Conservation (phyloP, 1,284 basidiomycete species). For the Bjerkandera adusta region DNA sequence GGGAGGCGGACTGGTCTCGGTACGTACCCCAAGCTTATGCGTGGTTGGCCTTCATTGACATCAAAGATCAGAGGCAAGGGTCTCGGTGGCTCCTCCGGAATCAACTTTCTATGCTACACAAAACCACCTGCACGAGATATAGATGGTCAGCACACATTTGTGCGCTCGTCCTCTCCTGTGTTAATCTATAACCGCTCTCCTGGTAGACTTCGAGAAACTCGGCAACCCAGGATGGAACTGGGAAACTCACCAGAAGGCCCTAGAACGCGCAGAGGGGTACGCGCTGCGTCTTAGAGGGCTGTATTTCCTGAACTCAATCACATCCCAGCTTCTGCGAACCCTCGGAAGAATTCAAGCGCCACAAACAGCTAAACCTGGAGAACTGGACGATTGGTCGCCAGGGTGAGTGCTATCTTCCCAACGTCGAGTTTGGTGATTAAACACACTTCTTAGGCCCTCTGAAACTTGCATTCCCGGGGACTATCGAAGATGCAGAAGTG, state of each 20-base stretch:
- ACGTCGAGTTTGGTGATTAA: too few species aligned
- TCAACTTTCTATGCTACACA: slow-evolving; percentile 16
- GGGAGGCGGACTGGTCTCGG: slow-evolving; percentile 12
- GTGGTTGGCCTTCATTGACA: neutral
- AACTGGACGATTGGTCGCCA: slow-evolving; percentile 14
- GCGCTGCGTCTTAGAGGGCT: neutral
- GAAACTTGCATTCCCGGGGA: slow-evolving; percentile 5
- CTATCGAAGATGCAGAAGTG: slow-evolving; percentile 12
- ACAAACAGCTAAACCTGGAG: slow-evolving; percentile 14
- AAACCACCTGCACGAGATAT: slow-evolving; percentile 14
- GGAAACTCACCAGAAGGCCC: slow-evolving; percentile 8
- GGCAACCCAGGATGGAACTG: slow-evolving; percentile 20
- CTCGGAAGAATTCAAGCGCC: slow-evolving; percentile 9
- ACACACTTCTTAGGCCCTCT: slow-evolving; percentile 4
- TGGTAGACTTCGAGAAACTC: slow-evolving; percentile 14
- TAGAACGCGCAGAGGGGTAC: slow-evolving; percentile 13
- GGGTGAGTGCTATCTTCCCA: neutral
- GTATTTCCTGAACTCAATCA: neutral
- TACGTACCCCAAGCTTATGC: neutral
- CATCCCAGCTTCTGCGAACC: slow-evolving; percentile 17
- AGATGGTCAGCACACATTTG: slow-evolving; percentile 7
- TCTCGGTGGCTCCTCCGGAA: slow-evolving; percentile 13
- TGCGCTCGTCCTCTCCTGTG: neutral
- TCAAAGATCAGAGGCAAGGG: slow-evolving; percentile 10
- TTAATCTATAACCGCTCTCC: neutral